A percentile compares a stretch with the other conserved stretches of the same genome.
Conservation (phyloP, 495 filamentous ascomycete species). For the Lasiosphaeria ovina region DNA sequence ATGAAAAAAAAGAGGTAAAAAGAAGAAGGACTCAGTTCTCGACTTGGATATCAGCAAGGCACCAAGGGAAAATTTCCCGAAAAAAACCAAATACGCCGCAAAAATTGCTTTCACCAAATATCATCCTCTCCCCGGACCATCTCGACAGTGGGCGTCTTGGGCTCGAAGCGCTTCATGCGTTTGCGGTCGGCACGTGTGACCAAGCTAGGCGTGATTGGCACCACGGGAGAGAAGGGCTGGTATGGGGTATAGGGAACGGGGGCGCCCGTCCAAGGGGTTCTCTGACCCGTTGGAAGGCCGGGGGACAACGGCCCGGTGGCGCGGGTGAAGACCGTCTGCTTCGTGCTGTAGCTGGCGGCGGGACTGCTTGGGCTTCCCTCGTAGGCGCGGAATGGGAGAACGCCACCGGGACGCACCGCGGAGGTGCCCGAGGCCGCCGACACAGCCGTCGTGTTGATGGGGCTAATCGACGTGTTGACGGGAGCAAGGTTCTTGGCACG, state of each 20-base stretch:
- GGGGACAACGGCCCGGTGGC: conserved; percentile 48
- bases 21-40: background rate
- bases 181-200: conserved; percentile 75
- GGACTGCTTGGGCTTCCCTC: conserved; percentile 55
- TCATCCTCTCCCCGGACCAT: conserved; percentile 54
- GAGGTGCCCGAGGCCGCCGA: conserved; percentile 4
- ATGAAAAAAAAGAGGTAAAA: conserved; percentile 3
- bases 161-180: conserved; percentile 59
- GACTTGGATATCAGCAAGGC: background rate
- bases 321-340: conserved; percentile 76
- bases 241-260: conserved; percentile 84
- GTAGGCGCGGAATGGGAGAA: conserved; percentile 61
- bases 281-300: conserved; percentile 38
- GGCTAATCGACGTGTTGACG: conserved; percentile 30
- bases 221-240: conserved; percentile 84
- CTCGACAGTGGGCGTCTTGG: conserved; percentile 52
- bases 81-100: background rate
- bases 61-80: background rate
- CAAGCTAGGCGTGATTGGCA: conserved; percentile 80
- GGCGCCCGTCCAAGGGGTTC: conserved; percentile 68
- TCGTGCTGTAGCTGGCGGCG: conserved; percentile 53
- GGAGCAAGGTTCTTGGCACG: conserved; percentile 9
- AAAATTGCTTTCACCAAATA: conserved; percentile 43
- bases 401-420: conserved; percentile 46
- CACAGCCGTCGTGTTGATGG: background rate